phyloP scores from a whole-genome alignment of 306 rosid species.

The Carpinus fangiana region DNA sequence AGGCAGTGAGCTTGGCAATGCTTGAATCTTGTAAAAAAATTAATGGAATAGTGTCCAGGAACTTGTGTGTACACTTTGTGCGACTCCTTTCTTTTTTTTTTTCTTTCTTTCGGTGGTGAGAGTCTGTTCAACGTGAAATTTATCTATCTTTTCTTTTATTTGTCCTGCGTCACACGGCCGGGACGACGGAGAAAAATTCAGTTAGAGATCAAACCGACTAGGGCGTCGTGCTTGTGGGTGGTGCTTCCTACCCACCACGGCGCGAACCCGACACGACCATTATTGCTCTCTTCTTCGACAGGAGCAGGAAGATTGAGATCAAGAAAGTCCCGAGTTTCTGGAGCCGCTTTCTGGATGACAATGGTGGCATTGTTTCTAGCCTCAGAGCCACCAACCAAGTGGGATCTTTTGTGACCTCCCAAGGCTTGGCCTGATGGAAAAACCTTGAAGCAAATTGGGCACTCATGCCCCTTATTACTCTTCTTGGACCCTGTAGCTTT shows the following conservation, averaged over 20 bases:
- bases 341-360: constrained; percentile 44
- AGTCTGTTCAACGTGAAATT: no score
- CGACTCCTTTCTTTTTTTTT: no score
- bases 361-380: constrained; percentile 33
- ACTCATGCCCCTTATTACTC: constrained; percentile 59
- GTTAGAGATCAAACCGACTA: constrained; percentile 48
- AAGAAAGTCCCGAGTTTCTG: constrained; percentile 67
- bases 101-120: no score
- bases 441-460: constrained; percentile 72
- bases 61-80: constrained; percentile 47
- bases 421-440: constrained; percentile 88
- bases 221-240: constrained; percentile 46
- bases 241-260: constrained; percentile 61
- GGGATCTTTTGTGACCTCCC: constrained; percentile 97
- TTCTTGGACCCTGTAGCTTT: constrained; percentile 32
- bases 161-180: background rate
- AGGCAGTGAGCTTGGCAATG: constrained; percentile 36
- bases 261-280: constrained; percentile 38
- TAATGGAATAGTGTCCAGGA: constrained; percentile 59
- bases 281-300: constrained; percentile 49
- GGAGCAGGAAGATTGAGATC: constrained; percentile 95
- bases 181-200: constrained; percentile 19
- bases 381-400: constrained; percentile 44
- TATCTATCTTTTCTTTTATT: no score
- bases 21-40: constrained; percentile 63